These are phyloP conservation scores for Pyrus hybrid DNA, from an alignment of 331 rosid species.

Conservation along the genomic window DNA sequence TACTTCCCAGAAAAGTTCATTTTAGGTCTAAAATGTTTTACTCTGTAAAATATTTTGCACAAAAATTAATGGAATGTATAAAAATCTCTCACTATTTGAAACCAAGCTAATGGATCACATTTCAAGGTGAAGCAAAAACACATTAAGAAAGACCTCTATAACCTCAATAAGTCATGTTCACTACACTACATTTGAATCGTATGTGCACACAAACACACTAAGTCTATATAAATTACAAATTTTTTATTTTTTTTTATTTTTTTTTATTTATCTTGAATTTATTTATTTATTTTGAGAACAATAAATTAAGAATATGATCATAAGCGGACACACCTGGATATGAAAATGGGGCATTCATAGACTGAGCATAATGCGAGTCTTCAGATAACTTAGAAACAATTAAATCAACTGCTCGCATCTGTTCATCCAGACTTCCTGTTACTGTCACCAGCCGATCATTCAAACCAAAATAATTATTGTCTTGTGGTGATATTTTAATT, in stretches of 20 bases:
- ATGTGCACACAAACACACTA: neutral
- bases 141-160: too few species aligned
- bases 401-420: constrained; percentile 83
- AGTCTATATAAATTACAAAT: neutral
- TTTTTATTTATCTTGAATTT: too few species aligned
- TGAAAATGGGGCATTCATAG: constrained; percentile 88
- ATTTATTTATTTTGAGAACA: neutral
- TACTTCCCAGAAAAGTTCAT: neutral
- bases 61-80: too few species aligned
- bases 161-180: too few species aligned
- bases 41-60: neutral
- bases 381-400: constrained; percentile 85
- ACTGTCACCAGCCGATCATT: constrained; percentile 93
- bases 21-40: neutral
- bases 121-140: too few species aligned
- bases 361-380: constrained; percentile 88
- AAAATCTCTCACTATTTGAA: too few species aligned
- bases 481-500: constrained; percentile 99
- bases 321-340: constrained; percentile 64
- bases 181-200: too few species aligned
- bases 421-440: constrained; percentile 91
- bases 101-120: too few species aligned
- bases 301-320: constrained; percentile 10
- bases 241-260: too few species aligned
- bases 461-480: constrained; percentile 80